Base-by-base conservation (phyloP, 768 basidiomycete genomes). In the Polyporus arcularius region DNA sequence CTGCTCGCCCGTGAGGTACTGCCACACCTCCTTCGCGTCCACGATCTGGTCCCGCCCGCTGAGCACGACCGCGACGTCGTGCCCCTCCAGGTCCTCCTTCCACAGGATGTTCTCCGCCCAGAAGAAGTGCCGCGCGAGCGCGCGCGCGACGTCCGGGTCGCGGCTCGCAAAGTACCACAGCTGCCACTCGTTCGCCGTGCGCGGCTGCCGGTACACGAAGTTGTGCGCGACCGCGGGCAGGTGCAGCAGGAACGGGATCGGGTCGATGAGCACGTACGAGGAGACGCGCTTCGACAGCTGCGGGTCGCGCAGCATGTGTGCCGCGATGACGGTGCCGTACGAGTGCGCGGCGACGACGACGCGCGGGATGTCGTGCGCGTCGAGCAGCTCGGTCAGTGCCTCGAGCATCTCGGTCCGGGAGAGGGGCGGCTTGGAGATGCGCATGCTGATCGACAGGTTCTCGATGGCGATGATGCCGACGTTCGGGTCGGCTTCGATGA, bases 101-200 rank as follows among this genome's bases (percentile, higher is more conserved):
- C 85, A 89, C 30, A 88, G 62, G 14, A 84, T 74, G 39, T 81
- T 84, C 68, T 89, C 83, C 32, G 77, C 68, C 88, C 88, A 89
- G 66, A 87, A 88, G 67, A 89, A 88, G 55, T 84, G 78, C 2
- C 88, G 76, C 14, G 78, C 75, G 15, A 89, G 76, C 42, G 83
- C 79, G 3, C 83, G 78, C 51, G 86, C 80, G 48, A 87, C 78
- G 65, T 88, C 87, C 10, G 85, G 74, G 63, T 89, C 88, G 11
- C 82, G 80, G 57, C 81, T 82, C 21, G 86, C 79, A 64, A 89
- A 88, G 66, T 85, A 89, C 84, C 85, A 88, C 53, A 89, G 64
- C 71, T 85, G 77, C 85, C 85, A 87, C 64, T 89, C 83, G 67
- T 82, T 82, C 55, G 82, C 81, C 57, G 67, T 52, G n/a, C 65